A percentile compares a stretch with the other conserved stretches of the same genome.
These are phyloP conservation scores for Irpex rosettiformis DNA, from an alignment of 1,284 basidiomycete species.

Conservation along the genomic window DNA sequence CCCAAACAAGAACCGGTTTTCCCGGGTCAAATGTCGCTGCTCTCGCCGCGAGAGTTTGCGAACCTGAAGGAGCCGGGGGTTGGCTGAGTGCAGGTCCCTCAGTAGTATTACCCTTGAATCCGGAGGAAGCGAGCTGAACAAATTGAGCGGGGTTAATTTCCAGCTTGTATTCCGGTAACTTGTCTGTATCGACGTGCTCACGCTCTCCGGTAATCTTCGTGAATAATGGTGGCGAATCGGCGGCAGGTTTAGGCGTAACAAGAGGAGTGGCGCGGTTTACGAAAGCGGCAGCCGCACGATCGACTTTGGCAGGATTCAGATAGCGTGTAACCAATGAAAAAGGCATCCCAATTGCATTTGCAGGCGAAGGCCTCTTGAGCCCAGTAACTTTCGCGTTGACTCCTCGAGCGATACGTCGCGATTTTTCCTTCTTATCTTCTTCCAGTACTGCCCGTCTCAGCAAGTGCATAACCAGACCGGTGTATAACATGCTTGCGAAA, in stretches of 20 bases:
- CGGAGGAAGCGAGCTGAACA: slow-evolving; percentile 33
- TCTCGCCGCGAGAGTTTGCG: not conserved
- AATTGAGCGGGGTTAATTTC: slow-evolving; percentile 39
- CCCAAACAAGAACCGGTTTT: slow-evolving; percentile 33
- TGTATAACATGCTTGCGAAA: slow-evolving; percentile 39
- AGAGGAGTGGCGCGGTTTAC: slow-evolving; percentile 25
- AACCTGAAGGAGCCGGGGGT: not conserved
- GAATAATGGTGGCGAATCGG: slow-evolving; percentile 31
- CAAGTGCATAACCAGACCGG: slow-evolving; percentile 36
- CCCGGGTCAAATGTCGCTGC: slow-evolving; percentile 17
- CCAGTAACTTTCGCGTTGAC: slow-evolving; percentile 20
- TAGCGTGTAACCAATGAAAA: slow-evolving; percentile 30
- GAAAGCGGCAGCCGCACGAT: slow-evolving; percentile 33
- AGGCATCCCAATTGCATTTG: slow-evolving; percentile 33
- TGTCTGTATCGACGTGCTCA: slow-evolving; percentile 38
- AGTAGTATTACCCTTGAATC: slow-evolving; percentile 36
- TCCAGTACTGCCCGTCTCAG: slow-evolving; percentile 40
- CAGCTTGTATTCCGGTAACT: slow-evolving; percentile 40
- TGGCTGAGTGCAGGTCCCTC: slow-evolving; percentile 19
- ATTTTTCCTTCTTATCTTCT: slow-evolving; percentile 33
- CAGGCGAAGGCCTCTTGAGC: slow-evolving; percentile 17
- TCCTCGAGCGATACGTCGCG: slow-evolving; percentile 19
- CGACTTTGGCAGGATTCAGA: slow-evolving; percentile 25
- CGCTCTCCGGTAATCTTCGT: slow-evolving; percentile 31
- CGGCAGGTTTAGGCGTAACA: slow-evolving; percentile 1